Percentiles rank a stretch among this genome's conserved stretches.
Evolutionary conservation across 495 filamentous ascomycete species (phyloP).

Genomic region (Penicillium mononematosum): DNA sequence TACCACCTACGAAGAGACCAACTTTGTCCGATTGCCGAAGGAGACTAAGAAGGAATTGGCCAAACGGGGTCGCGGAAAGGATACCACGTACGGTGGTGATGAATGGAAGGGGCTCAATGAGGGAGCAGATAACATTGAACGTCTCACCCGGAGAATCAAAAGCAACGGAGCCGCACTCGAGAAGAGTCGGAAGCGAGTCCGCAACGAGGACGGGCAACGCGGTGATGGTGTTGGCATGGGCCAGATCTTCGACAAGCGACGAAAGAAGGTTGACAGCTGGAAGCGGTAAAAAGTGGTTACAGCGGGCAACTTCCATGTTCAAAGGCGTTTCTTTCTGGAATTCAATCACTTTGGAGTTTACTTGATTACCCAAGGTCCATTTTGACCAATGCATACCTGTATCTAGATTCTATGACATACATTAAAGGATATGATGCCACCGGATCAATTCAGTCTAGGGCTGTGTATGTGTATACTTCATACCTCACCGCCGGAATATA

Average conservation of each 20-base stretch:
- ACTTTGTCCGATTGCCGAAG: constrained; percentile 80
- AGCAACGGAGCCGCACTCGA: constrained; percentile 62
- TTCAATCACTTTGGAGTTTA: constrained; percentile 7
- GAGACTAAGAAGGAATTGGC: constrained; percentile 72
- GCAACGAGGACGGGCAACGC: constrained; percentile 57
- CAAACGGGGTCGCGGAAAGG: constrained; percentile 49
- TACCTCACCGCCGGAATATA: background rate
- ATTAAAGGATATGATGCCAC: background rate
- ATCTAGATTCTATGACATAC: constrained; percentile 3
- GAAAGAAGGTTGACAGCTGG: constrained; percentile 66
- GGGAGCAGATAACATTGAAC: constrained; percentile 73
- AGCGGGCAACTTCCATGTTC: constrained; percentile 4
- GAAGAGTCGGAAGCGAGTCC: constrained; percentile 74
- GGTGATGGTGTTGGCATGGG: constrained; percentile 59
- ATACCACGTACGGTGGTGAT: constrained; percentile 71
- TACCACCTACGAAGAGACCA: constrained; percentile 77
- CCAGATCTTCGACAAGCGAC: constrained; percentile 68
- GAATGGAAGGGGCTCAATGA: constrained; percentile 78
- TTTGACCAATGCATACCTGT: constrained; percentile 10
- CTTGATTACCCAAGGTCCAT: constrained; percentile 11
- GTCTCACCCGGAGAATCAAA: constrained; percentile 59
- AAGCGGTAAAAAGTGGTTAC: constrained; percentile 35
- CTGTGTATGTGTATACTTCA: background rate
- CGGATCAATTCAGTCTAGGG: background rate
- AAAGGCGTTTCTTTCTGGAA: constrained; percentile 11